A percentile compares a stretch with the other conserved stretches of the same genome.
Conservation (phyloP, 306 rosid genomes). For the Mimosa bimucronata region DNA sequence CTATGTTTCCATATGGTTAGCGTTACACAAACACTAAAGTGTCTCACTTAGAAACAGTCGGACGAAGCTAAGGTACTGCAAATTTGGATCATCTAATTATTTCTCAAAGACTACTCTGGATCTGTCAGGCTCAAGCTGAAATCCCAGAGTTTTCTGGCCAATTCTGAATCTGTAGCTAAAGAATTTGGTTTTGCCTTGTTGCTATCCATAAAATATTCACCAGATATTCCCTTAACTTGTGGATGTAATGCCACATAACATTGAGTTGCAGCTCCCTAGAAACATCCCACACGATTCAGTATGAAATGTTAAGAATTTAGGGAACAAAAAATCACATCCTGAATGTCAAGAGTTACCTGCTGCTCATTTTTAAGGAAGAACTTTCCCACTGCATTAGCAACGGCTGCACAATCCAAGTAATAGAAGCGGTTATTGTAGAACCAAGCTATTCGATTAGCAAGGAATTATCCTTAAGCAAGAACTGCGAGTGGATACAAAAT, state of each 20-base stretch:
- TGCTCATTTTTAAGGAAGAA: slow-evolving; percentile 60
- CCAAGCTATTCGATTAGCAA: not conserved
- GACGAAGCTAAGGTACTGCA: slow-evolving; percentile 6
- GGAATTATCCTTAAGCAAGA: slow-evolving; percentile 30
- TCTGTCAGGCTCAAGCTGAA: slow-evolving; percentile 64
- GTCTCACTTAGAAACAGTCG: not conserved
- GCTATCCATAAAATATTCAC: slow-evolving; percentile 65
- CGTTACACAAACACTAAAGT: not conserved
- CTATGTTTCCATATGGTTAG: not conserved
- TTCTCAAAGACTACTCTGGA: slow-evolving; percentile 27
- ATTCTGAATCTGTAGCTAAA: slow-evolving; percentile 56
- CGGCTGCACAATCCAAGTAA: slow-evolving; percentile 52
- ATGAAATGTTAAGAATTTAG: slow-evolving; percentile 16
- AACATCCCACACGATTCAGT: not conserved
- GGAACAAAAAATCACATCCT: slow-evolving; percentile 6
- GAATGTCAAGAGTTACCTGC: slow-evolving; percentile 56
- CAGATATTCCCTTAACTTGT: slow-evolving; percentile 62
- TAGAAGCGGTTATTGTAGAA: slow-evolving; percentile 29
- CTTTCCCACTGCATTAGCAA: slow-evolving; percentile 52
- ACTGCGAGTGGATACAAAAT: slow-evolving; percentile 1
- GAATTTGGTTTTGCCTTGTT: slow-evolving; percentile 59
- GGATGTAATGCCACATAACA: slow-evolving; percentile 84
- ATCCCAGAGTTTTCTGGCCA: slow-evolving; percentile 73
- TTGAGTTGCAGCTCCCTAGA: slow-evolving; percentile 87
- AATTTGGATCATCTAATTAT: not conserved